These are phyloP conservation scores for Saksenaea vasiformis DNA, from an alignment of 371 early-diverging fungal species.

Conservation along the genomic window DNA sequence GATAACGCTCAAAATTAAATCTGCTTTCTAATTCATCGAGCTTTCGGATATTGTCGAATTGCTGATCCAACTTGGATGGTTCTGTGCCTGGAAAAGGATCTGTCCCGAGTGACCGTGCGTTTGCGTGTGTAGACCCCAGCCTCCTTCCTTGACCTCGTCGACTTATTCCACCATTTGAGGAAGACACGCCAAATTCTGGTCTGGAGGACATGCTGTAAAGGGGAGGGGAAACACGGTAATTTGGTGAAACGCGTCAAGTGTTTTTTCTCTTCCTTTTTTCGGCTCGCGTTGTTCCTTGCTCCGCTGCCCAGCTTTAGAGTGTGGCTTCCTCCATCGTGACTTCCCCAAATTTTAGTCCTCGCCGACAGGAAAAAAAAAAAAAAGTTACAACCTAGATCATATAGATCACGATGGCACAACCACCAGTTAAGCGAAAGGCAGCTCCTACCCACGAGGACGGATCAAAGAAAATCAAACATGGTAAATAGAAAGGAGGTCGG, in stretches of 20 bases:
- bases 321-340: not conserved
- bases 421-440: not conserved
- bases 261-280: slow-evolving; percentile 6
- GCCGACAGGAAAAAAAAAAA: not conserved
- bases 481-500: not conserved
- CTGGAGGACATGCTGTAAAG: slow-evolving; percentile 18
- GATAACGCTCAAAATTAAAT: slow-evolving; percentile 80
- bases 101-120: slow-evolving; percentile 18
- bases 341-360: not conserved
- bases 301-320: not conserved
- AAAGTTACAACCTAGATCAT: slow-evolving; percentile 5
- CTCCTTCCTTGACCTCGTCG: slow-evolving; percentile 3
- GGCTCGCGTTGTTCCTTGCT: not conserved
- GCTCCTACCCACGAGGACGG: slow-evolving; percentile 1
- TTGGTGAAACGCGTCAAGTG: slow-evolving; percentile 3
- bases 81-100: slow-evolving; percentile 18
- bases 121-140: slow-evolving; percentile 28
- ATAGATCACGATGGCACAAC: slow-evolving; percentile 20
- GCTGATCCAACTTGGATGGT: slow-evolving; percentile 43
- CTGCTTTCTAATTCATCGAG: slow-evolving; percentile 72
- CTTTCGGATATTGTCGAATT: slow-evolving; percentile 38
- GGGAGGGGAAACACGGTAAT: not conserved
- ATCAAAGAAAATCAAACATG: not conserved
- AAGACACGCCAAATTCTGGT: slow-evolving; percentile 35
- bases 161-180: slow-evolving; percentile 12